Base-by-base conservation (phyloP, 805 yeast genomes). In the Trichomonascus vanleenenianus region DNA sequence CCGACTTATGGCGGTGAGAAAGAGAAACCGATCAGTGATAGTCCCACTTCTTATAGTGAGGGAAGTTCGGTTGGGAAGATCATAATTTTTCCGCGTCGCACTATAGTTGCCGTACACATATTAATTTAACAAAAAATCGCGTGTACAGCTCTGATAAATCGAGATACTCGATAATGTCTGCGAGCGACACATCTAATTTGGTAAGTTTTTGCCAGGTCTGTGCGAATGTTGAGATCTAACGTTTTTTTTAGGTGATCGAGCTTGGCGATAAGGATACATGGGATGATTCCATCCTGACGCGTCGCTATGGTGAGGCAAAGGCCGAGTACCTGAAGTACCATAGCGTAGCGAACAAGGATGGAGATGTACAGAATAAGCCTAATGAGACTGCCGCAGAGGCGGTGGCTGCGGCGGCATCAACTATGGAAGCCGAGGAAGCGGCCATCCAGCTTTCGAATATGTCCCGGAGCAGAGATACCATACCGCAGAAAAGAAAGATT, bases 271-370 rank as follows among this genome's bases (percentile, higher is more conserved):
- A 56, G 38, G 57, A 56, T 15, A 50, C 47, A 6, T 56, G 60
- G 60, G 60, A 56, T 42, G 60, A 56, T 32, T 31, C 49, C 18
- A 36, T 22, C 14, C 48, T 56, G 11, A 48, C 54, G 15, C 25
- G 27, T n/a, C 39, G 45, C n/a, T 57, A 60, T 60, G 51, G 56
- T 10, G 40, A 35, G 8, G 47, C 54, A 2, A 41, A 42, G 18
- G 47, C 48, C 15, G 60, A 57, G 40, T 57, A 56, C 40, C 45
- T 49, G 49, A 53, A 53, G 39, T 50, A 52, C 25, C 56, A 52
- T 40, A 40, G 48, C 9, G 5, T 44, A 15, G 50, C 16, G 20
- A 40, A 40, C n/a, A n/a, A n/a, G n/a, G n/a, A n/a, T n/a, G 45
- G 15, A 32, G 11, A 11, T 12, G 18, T n/a, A 32, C 14, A 41